Conservation (phyloP, 345 rosid genomes). For the Melaleuca quinquenervia region DNA sequence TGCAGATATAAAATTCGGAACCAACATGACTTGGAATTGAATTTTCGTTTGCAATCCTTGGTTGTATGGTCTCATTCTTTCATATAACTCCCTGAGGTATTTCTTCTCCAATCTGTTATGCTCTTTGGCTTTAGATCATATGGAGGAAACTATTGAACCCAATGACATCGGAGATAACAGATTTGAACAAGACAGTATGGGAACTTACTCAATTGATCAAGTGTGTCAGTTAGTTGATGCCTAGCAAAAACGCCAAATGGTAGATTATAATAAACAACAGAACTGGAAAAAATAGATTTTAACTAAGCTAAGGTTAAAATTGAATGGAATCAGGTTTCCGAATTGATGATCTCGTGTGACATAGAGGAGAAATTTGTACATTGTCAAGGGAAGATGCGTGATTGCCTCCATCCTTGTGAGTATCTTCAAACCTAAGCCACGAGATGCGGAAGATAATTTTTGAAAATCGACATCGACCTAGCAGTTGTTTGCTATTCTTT, state of each 20-base stretch:
- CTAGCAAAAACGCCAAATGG: no score
- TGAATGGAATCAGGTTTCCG: not conserved
- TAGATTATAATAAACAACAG: no score
- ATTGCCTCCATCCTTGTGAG: conserved; percentile 15
- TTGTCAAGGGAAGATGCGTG: conserved; percentile 25
- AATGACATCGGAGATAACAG: not conserved
- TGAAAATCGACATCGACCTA: no score
- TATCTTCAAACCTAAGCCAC: conserved; percentile 18
- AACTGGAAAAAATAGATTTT: not conserved
- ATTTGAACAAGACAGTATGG: no score
- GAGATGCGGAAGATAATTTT: no score
- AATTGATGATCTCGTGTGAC: conserved; percentile 32
- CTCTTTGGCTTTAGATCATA: conserved; percentile 38
- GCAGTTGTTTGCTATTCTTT: not conserved
- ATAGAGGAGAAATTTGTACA: conserved; percentile 53
- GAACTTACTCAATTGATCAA: no score
- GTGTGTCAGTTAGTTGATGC: no score
- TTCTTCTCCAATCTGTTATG: conserved; percentile 50
- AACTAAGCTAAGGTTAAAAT: not conserved
- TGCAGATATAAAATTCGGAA: no score
- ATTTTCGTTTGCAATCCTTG: no score
- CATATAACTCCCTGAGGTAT: conserved; percentile 49
- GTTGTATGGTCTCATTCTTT: conserved; percentile 65
- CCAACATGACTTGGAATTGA: no score
- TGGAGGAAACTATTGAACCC: not conserved